Conservation (phyloP, 345 rosid species). For the Dimocarpus longan region DNA sequence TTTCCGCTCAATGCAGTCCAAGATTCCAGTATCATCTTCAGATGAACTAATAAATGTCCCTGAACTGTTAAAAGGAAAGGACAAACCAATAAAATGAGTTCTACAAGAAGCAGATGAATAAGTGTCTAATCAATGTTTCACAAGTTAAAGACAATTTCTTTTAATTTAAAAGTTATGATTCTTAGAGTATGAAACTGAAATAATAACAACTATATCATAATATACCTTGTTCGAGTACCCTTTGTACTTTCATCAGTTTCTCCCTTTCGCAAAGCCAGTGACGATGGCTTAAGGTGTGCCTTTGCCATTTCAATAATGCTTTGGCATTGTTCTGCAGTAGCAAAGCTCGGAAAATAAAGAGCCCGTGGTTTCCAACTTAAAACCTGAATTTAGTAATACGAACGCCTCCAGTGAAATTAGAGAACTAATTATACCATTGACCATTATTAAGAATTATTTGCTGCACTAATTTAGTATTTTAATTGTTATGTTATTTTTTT, state of each 20-base stretch:
- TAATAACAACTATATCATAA: background rate
- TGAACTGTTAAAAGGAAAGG: conserved; percentile 47
- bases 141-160: no score
- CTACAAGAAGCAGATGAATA: background rate
- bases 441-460: background rate
- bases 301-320: conserved; percentile 53
- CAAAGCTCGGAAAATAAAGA: conserved; percentile 70
- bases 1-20: conserved; percentile 60
- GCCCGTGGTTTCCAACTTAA: conserved; percentile 83
- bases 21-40: conserved; percentile 58
- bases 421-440: background rate
- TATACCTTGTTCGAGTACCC: conserved; percentile 74
- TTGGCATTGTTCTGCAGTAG: conserved; percentile 60
- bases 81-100: conserved; percentile 13
- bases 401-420: background rate
- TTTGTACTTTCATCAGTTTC: conserved; percentile 70
- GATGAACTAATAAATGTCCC: conserved; percentile 75
- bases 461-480: background rate
- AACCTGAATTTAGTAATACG: conserved; percentile 40
- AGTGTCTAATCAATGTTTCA: conserved; percentile 6
- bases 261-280: conserved; percentile 67
- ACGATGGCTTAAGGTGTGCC: conserved; percentile 58
- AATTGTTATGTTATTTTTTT: no score
- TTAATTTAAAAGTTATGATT: background rate
- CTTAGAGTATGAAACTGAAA: background rate